Evolutionary conservation across 306 rosid genomes (phyloP).

Genomic region (Quercus engelmannii): DNA sequence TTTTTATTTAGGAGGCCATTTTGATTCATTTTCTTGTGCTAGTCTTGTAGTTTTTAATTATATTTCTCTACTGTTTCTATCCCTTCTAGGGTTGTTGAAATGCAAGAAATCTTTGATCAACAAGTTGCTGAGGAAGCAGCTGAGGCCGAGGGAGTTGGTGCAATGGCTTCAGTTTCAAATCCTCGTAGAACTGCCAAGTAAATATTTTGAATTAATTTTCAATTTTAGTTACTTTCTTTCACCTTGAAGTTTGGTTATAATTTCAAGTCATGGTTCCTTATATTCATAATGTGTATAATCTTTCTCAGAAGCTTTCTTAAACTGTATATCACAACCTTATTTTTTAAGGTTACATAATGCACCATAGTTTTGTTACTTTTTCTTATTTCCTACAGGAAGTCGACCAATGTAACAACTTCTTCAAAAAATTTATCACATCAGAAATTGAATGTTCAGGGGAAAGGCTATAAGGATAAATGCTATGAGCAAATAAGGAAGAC

Average conservation of each 20-base stretch:
- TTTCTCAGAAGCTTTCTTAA: background rate
- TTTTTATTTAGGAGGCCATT: background rate
- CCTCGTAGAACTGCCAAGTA: constrained; percentile 69
- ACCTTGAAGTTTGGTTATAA: constrained; percentile 13
- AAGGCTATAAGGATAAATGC: constrained; percentile 92
- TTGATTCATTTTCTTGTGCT: constrained; percentile 13
- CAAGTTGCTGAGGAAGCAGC: constrained; percentile 98
- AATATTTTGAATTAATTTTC: constrained; percentile 28
- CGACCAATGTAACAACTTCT: constrained; percentile 50
- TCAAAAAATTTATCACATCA: constrained; percentile 63
- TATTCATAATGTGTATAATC: background rate
- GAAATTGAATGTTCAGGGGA: constrained; percentile 74
- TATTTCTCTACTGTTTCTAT: constrained; percentile 10
- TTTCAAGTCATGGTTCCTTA: constrained; percentile 9
- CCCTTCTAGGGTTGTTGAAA: constrained; percentile 79
- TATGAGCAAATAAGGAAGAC: constrained; percentile 92
- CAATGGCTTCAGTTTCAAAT: constrained; percentile 64
- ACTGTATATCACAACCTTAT: background rate
- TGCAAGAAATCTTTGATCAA: constrained; percentile 96
- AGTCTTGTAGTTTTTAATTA: constrained; percentile 1
- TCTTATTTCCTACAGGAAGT: constrained; percentile 46
- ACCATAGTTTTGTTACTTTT: background rate
- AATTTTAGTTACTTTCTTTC: background rate
- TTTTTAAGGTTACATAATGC: background rate
- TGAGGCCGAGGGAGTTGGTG: constrained; percentile 92